Conservation (phyloP, 2,329 filamentous ascomycete genomes). For the Metarhizium album region DNA sequence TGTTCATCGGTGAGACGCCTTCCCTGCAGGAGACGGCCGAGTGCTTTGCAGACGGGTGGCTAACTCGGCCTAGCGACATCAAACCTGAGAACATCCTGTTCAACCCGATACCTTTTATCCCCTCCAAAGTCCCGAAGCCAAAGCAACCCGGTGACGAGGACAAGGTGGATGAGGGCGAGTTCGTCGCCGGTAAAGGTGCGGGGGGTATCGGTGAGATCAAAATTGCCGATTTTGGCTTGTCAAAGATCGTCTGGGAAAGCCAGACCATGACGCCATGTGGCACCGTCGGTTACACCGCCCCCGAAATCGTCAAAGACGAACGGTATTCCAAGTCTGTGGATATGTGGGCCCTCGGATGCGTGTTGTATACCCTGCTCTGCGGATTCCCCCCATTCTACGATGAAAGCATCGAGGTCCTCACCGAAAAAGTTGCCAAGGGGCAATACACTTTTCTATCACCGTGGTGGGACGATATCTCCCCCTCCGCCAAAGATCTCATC, state of each 20-base stretch:
- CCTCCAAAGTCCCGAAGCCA: constrained; percentile 70
- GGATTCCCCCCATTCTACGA: constrained; percentile 98
- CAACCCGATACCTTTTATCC: constrained; percentile 71
- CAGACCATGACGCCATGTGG: constrained; percentile 99
- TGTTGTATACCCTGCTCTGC: constrained; percentile 91
- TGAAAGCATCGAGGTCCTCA: constrained; percentile 92
- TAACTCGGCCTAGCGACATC: constrained; percentile 58
- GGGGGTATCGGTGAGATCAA: constrained; percentile 94
- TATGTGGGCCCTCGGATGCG: constrained; percentile 98
- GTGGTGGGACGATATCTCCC: constrained; percentile 99
- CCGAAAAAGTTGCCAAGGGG: constrained; percentile 92
- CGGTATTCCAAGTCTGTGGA: constrained; percentile 97
- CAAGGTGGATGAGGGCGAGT: constrained; percentile 94
- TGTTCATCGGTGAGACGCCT: constrained; percentile 73
- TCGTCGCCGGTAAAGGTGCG: constrained; percentile 66
- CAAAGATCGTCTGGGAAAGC: constrained; percentile 96
- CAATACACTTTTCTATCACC: constrained; percentile 97
- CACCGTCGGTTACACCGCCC: constrained; percentile 94
- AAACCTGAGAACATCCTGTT: constrained; percentile 97
- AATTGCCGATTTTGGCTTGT: constrained; percentile 94
- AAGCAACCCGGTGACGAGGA: constrained; percentile 85
- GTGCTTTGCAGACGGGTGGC: background rate
- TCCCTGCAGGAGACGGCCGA: constrained; percentile 19
- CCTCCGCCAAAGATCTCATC: constrained; percentile 86
- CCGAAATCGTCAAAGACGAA: constrained; percentile 98